Percentiles rank a stretch among this genome's conserved stretches.
phyloP scores from a whole-genome alignment of 176 grass and related monocot species.

The Oryza nivara region DNA sequence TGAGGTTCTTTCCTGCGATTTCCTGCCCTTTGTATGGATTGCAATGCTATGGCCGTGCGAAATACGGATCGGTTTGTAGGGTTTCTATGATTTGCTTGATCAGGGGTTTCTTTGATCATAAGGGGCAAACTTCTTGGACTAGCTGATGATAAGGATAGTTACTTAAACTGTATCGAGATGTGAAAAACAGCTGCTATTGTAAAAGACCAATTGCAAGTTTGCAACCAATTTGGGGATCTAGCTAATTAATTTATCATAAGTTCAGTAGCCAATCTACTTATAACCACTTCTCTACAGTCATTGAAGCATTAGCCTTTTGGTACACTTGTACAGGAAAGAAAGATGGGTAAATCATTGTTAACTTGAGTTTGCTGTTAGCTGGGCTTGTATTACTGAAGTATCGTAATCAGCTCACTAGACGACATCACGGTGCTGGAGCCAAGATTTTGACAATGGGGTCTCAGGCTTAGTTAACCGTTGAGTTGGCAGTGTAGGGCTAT shows the following conservation, averaged over 20 bases:
- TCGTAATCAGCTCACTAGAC: neutral
- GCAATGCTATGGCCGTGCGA: neutral
- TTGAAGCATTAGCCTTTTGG: neutral
- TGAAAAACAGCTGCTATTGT: neutral
- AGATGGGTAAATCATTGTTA: neutral
- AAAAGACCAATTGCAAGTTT: neutral
- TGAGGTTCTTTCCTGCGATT: conserved; percentile 25
- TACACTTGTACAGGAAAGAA: neutral
- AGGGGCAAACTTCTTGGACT: neutral
- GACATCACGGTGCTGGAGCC: neutral
- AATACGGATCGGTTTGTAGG: neutral
- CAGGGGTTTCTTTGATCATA: neutral
- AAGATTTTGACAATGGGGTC: neutral
- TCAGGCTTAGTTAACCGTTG: neutral
- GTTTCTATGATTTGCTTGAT: neutral
- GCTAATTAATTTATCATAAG: neutral
- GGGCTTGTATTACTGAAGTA: neutral
- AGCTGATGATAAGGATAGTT: neutral
- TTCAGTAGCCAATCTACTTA: neutral
- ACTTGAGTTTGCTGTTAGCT: neutral
- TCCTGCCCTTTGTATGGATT: neutral
- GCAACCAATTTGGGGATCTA: neutral
- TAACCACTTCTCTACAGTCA: neutral
- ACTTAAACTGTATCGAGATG: neutral
- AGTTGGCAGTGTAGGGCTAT: neutral